These are phyloP conservation scores for Pichia inconspicua DNA, from an alignment of 1,139 yeast genomes.

Conservation along the genomic window DNA sequence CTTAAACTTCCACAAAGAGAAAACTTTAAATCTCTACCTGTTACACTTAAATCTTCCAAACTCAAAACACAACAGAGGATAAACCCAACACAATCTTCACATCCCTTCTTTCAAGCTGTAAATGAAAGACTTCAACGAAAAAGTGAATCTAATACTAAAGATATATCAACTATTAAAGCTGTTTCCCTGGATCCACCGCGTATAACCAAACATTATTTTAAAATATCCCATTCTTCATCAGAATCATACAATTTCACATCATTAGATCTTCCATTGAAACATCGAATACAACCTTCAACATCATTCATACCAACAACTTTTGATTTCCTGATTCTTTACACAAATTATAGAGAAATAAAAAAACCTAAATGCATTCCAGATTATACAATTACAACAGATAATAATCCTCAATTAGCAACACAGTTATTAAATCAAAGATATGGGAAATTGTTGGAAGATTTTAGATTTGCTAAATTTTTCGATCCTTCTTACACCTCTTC, in stretches of 20 bases:
- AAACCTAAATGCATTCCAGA: neutral
- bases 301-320: neutral
- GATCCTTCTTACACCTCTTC: neutral
- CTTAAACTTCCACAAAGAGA: slow-evolving; percentile 2
- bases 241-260: neutral
- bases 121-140: slow-evolving; percentile 1
- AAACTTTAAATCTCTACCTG: neutral
- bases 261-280: neutral
- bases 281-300: neutral
- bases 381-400: slow-evolving; percentile 1
- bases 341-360: neutral
- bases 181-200: neutral
- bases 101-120: slow-evolving; percentile 14
- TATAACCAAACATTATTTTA: no score
- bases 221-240: neutral
- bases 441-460: slow-evolving; percentile 6
- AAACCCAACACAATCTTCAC: slow-evolving; percentile 8
- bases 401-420: neutral
- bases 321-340: slow-evolving; percentile 6
- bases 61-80: slow-evolving; percentile 5
- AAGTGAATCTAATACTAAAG: neutral
- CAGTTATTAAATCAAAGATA: neutral
- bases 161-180: neutral
- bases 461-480: slow-evolving; percentile 16
- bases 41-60: slow-evolving; percentile 3